phyloP scores from a whole-genome alignment of 352 stramenopile genomes.

The Pythium brassicae region DNA sequence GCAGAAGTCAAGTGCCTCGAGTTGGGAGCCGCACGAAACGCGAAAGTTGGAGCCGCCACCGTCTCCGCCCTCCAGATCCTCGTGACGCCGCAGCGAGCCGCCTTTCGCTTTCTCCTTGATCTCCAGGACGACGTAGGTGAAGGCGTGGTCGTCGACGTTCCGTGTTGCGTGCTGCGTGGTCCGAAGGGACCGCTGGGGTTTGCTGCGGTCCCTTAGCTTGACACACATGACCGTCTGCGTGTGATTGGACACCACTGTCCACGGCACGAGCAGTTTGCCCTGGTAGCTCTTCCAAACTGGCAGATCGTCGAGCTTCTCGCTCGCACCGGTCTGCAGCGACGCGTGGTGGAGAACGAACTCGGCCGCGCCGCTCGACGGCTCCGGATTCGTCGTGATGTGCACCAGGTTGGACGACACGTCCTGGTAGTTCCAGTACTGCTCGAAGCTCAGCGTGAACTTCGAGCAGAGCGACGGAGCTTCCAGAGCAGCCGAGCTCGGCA shows the following conservation, averaged over 20 bases:
- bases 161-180: background rate
- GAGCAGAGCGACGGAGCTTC: constrained; percentile 16
- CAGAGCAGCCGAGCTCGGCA: background rate
- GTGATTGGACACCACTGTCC: constrained; percentile 35
- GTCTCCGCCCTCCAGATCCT: constrained; percentile 9
- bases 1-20: constrained; percentile 59
- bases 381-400: constrained; percentile 28
- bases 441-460: constrained; percentile 36
- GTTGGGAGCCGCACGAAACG: constrained; percentile 27
- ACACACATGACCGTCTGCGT: constrained; percentile 44
- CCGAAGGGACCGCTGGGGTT: background rate
- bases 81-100: background rate
- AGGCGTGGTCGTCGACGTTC: constrained; percentile 10
- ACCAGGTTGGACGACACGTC: constrained; percentile 36
- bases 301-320: constrained; percentile 41
- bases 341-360: constrained; percentile 48
- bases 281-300: constrained; percentile 58
- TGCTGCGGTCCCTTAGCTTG: constrained; percentile 32
- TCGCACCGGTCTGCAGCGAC: constrained; percentile 38
- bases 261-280: constrained; percentile 41
- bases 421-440: constrained; percentile 68
- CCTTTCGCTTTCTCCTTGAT: constrained; percentile 16
- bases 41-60: constrained; percentile 6
- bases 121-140: constrained; percentile 50
- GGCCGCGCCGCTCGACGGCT: constrained; percentile 4